Evolutionary conservation across 768 basidiomycete species (phyloP).

Genomic region (Dentipellis sp.): DNA sequence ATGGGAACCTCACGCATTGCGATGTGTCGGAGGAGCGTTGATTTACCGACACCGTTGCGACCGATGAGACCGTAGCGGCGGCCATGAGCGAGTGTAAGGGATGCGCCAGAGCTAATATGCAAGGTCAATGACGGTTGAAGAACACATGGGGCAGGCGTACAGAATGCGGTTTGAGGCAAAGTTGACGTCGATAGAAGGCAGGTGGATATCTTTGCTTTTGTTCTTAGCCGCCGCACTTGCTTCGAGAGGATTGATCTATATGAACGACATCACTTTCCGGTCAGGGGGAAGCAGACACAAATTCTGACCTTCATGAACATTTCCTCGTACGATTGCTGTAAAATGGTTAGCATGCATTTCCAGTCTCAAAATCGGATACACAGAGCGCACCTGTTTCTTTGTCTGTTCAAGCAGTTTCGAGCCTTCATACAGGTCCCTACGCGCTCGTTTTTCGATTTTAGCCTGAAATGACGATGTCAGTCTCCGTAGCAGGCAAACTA

Average conservation of each 20-base stretch:
- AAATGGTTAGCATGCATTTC: not conserved
- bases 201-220: slow-evolving; percentile 96
- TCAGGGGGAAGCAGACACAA: not conserved
- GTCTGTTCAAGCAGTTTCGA: slow-evolving; percentile 91
- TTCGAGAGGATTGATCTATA: slow-evolving; percentile 86
- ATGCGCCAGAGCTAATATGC: slow-evolving; percentile 62
- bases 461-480: slow-evolving; percentile 41
- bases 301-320: slow-evolving; percentile 87
- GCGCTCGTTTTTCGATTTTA: slow-evolving; percentile 94
- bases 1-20: slow-evolving; percentile 92
- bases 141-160: slow-evolving; percentile 29
- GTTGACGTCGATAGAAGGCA: slow-evolving; percentile 91
- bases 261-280: not conserved
- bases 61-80: slow-evolving; percentile 90
- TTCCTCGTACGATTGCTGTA: slow-evolving; percentile 93
- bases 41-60: slow-evolving; percentile 79
- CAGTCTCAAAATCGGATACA: not conserved
- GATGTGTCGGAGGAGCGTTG: slow-evolving; percentile 88
- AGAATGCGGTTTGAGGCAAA: slow-evolving; percentile 94
- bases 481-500: not conserved
- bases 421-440: slow-evolving; percentile 88
- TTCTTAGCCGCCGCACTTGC: slow-evolving; percentile 70
- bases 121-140: slow-evolving; percentile 2
- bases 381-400: slow-evolving; percentile 64
- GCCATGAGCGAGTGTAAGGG: slow-evolving; percentile 79